phyloP scores from a whole-genome alignment of 2,329 filamentous ascomycete species.

The Plectosphaerella cucumerina region DNA sequence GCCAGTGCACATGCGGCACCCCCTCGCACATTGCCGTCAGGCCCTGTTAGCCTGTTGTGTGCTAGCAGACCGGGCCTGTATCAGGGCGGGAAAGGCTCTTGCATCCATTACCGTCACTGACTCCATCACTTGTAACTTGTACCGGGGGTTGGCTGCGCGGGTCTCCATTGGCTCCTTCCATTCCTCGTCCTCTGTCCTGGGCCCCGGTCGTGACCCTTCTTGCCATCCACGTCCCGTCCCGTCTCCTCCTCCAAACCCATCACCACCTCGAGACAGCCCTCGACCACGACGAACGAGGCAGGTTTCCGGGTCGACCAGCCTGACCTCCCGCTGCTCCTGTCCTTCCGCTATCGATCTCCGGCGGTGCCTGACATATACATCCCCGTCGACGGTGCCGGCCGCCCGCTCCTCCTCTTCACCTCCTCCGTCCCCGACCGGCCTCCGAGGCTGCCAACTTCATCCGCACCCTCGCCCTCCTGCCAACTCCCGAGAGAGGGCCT shows the following conservation, averaged over 20 bases:
- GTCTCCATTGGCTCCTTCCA: background rate
- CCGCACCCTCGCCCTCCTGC: too few relatives aligned
- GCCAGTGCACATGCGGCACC: background rate
- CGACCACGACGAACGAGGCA: background rate
- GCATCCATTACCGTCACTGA: too few relatives aligned
- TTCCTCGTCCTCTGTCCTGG: background rate
- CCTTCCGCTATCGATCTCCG: too few relatives aligned
- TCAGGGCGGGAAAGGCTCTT: too few relatives aligned
- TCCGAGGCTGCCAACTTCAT: too few relatives aligned
- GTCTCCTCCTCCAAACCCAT: background rate
- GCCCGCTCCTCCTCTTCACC: background rate
- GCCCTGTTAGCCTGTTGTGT: background rate
- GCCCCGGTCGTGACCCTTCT: background rate
- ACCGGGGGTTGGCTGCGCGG: too few relatives aligned
- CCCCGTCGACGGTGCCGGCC: background rate
- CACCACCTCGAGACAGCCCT: background rate
- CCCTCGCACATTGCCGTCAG: background rate
- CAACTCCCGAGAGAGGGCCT: too few relatives aligned
- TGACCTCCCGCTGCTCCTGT: too few relatives aligned
- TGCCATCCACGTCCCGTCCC: background rate
- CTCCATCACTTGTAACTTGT: too few relatives aligned
- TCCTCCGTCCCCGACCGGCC: background rate
- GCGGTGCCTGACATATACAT: background rate
- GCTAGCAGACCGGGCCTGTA: background rate
- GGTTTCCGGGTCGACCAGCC: background rate